phyloP scores from a whole-genome alignment of 176 grass and related monocot species.

The Zoysia pacifica region DNA sequence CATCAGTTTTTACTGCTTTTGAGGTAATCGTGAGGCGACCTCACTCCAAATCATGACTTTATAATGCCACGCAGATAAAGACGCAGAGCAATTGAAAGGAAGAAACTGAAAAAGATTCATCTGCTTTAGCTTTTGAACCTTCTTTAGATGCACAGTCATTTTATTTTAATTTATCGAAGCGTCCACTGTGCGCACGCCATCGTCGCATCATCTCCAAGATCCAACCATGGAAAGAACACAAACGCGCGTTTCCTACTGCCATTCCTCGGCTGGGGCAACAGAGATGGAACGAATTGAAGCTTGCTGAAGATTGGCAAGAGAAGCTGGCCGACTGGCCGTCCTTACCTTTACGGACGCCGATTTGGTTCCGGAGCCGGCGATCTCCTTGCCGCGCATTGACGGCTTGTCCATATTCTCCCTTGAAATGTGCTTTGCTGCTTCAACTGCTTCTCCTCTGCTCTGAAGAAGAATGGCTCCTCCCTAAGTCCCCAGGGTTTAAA shows the following conservation, averaged over 20 bases:
- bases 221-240: slow-evolving; percentile 38
- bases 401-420: background rate
- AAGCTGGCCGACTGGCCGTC: no score
- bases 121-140: slow-evolving; percentile 49
- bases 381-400: slow-evolving; percentile 32
- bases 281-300: background rate
- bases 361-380: slow-evolving; percentile 33
- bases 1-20: slow-evolving; percentile 34
- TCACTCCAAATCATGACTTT: slow-evolving; percentile 18
- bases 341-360: slow-evolving; percentile 46
- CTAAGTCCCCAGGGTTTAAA: no score
- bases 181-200: background rate
- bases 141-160: slow-evolving; percentile 48
- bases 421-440: background rate
- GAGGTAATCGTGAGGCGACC: slow-evolving; percentile 31
- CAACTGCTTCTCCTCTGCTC: slow-evolving; percentile 3
- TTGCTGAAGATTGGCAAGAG: no score
- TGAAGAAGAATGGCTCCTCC: background rate
- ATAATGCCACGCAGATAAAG: slow-evolving; percentile 36
- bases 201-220: slow-evolving; percentile 9
- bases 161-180: background rate
- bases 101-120: slow-evolving; percentile 22
- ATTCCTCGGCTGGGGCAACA: slow-evolving; percentile 24
- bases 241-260: slow-evolving; percentile 13
- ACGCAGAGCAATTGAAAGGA: slow-evolving; percentile 32